Evolutionary conservation across 192 early-diverging fungal genomes (phyloP).

Genomic region (Mortierella hygrophila): DNA sequence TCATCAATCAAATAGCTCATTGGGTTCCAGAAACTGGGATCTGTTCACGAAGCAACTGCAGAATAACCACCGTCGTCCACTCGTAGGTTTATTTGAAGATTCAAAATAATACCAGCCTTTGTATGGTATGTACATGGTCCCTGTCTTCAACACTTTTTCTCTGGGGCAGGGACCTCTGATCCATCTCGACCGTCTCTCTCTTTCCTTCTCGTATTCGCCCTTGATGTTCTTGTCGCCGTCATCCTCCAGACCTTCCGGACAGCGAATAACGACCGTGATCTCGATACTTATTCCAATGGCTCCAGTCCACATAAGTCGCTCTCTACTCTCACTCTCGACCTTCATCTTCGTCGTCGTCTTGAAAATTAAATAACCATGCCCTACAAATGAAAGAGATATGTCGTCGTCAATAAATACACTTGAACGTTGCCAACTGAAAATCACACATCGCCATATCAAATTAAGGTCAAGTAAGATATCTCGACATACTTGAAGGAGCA

Average conservation of each 20-base stretch:
- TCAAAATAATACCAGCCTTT: not conserved
- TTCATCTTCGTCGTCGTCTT: not conserved
- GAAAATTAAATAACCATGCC: constrained; percentile 20
- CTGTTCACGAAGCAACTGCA: not conserved
- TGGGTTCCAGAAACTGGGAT: not conserved
- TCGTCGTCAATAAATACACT: not conserved
- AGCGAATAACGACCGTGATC: not conserved
- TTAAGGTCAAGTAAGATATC: not conserved
- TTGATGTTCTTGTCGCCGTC: not conserved
- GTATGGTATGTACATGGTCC: constrained; percentile 3
- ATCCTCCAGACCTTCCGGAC: not conserved
- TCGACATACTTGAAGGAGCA: constrained; percentile 45
- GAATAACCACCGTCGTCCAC: not conserved
- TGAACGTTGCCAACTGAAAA: not conserved
- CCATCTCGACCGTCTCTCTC: not conserved
- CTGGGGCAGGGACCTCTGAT: not conserved
- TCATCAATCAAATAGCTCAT: not conserved
- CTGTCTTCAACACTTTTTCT: not conserved
- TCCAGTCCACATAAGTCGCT: not conserved
- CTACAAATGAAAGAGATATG: not conserved
- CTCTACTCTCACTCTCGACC: not conserved
- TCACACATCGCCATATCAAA: not conserved
- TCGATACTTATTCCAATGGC: constrained; percentile 2
- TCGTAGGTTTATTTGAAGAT: not conserved
- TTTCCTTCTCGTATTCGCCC: not conserved